phyloP scores from a whole-genome alignment of 768 basidiomycete species.

The Crassisporium funariophilum region DNA sequence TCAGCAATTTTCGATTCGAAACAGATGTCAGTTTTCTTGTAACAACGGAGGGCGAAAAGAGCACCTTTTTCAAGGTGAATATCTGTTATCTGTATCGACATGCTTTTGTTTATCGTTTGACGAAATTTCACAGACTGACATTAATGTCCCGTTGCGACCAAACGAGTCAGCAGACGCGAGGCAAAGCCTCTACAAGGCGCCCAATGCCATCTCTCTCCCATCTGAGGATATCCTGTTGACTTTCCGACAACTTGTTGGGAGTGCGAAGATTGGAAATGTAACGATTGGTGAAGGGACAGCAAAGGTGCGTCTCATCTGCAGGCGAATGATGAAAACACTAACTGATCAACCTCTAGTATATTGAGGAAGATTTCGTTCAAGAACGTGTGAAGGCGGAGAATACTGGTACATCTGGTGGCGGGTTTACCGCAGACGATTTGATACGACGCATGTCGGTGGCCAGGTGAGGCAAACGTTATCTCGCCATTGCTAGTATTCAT shows the following conservation, averaged over 20 bases:
- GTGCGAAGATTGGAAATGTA: constrained; percentile 61
- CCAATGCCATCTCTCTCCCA: constrained; percentile 47
- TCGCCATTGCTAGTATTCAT: constrained; percentile 4
- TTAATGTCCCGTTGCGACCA: constrained; percentile 52
- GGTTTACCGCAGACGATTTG: constrained; percentile 60
- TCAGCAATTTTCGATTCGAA: constrained; percentile 68
- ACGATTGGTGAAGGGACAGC: constrained; percentile 55
- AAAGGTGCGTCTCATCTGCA: constrained; percentile 46
- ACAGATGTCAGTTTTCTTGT: constrained; percentile 74
- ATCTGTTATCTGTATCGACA: background rate
- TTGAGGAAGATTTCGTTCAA: constrained; percentile 74
- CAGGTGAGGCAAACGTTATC: constrained; percentile 46
- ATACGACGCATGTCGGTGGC: constrained; percentile 69
- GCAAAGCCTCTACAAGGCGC: constrained; percentile 50
- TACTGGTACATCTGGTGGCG: constrained; percentile 28
- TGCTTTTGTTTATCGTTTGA: constrained; percentile 1
- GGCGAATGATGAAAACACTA: background rate
- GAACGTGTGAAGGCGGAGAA: constrained; percentile 36
- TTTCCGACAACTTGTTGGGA: constrained; percentile 62
- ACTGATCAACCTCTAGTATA: constrained; percentile 46
- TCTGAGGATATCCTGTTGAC: constrained; percentile 45
- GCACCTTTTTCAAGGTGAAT: constrained; percentile 70
- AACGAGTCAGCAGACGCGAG: constrained; percentile 8
- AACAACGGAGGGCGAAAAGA: constrained; percentile 64
- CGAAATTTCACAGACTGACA: constrained; percentile 51